A percentile compares a stretch with the other conserved stretches of the same genome.
Conservation (phyloP, 164 flowering plant genomes). For the Platanus orientalis region DNA sequence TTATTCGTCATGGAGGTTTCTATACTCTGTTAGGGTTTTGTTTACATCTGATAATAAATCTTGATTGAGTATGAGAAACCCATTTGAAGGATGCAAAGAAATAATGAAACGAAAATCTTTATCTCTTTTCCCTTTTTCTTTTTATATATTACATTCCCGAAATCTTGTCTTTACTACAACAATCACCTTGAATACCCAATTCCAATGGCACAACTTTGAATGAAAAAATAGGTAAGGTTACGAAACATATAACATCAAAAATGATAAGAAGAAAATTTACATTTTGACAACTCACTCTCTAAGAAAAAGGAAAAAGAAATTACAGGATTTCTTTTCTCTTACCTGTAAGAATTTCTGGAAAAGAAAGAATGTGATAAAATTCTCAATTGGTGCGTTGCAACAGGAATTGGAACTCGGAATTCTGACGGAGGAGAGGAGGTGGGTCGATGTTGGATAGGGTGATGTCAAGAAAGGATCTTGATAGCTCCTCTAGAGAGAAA, state of each 20-base stretch:
- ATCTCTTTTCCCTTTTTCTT: too few species aligned
- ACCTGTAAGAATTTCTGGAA: neutral
- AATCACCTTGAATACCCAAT: slow-evolving; percentile 2
- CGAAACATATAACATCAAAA: neutral
- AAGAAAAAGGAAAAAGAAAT: neutral
- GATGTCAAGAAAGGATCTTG: slow-evolving; percentile 39
- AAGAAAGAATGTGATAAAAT: neutral
- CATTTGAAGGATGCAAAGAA: too few species aligned
- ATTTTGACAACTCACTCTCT: neutral
- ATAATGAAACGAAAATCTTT: too few species aligned
- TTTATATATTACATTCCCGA: too few species aligned
- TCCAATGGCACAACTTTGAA: slow-evolving; percentile 7
- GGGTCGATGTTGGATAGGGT: slow-evolving; percentile 51
- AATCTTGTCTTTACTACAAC: neutral
- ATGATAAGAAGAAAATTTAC: neutral
- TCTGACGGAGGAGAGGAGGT: slow-evolving; percentile 68
- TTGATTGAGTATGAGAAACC: too few species aligned
- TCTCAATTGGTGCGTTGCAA: slow-evolving; percentile 42
- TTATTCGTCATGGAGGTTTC: too few species aligned
- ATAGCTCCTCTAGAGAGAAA: slow-evolving; percentile 64
- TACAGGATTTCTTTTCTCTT: too few species aligned
- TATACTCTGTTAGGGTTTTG: too few species aligned
- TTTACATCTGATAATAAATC: too few species aligned
- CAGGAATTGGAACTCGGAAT: slow-evolving; percentile 72
- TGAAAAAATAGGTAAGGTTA: neutral